Base-by-base conservation (phyloP, 257 asterid genomes). In the Jacaranda copaia region DNA sequence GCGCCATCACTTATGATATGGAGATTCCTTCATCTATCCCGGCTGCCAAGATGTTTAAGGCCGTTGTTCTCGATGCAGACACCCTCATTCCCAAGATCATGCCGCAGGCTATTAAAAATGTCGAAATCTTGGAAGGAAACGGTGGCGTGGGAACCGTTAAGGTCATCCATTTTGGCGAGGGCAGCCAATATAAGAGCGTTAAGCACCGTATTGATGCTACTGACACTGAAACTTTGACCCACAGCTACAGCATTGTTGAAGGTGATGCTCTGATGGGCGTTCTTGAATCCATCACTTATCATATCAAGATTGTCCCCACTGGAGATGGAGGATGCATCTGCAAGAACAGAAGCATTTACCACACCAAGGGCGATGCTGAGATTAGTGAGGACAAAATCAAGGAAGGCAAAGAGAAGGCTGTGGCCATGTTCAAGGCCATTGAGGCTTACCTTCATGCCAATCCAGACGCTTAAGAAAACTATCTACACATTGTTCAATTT, bases 41-140 rank as follows among this genome's bases (percentile, higher is more conserved):
- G 0, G 79, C 83, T 2, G 52, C 77, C 8, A 80, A 72, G 80
- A 12, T 85, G 69, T 85, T 82, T 81, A 82, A 77, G 55, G 83
- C 83, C 20, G 9, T 82, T 4, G 38, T 77, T 43, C 45, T 56
- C 7, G 80, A 85, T 57, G 66, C 78, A 20, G 77, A 85, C 36
- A 77, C 40, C 77, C 74, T 82, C 73, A 38, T 85, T 1, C 88
- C 84, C 2, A 71, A 80, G 55, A 43, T 74, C 40, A 4, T 82
- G 73, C 85, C 88, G 4, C 58, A 79, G 4, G 77, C 78, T 8
- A 62, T 85, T 49, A 56, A 71, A 36, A 71, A 25, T 3, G 76
- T 71, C 42, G 67, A 71, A 8, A 42, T 71, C 10, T 32, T 71
- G 16, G 76, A 71, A 18, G 76, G 76, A 4, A 40, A 71, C 6